Evolutionary conservation across 768 basidiomycete genomes (phyloP).

Genomic region (Mycena albidolilacea): DNA sequence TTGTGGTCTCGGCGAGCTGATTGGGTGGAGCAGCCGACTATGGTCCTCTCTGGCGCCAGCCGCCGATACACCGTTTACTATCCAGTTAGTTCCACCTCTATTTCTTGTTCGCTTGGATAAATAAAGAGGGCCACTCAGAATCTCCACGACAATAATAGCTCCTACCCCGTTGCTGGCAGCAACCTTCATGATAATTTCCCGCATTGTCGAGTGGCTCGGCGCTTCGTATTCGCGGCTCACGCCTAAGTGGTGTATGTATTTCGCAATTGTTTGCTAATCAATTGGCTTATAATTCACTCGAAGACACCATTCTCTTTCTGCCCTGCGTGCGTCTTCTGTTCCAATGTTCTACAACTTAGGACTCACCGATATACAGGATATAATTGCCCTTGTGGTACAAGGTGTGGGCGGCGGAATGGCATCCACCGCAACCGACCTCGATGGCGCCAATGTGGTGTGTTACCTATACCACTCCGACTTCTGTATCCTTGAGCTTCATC

Average conservation of each 20-base stretch:
- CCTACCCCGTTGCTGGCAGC: conserved; percentile 73
- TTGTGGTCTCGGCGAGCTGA: conserved; percentile 63
- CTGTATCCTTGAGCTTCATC: no score
- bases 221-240: conserved; percentile 63
- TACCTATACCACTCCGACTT: no score
- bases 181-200: conserved; percentile 67
- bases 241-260: conserved; percentile 55
- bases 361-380: no score
- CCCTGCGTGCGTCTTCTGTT: conserved; percentile 47
- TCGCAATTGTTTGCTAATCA: conserved; percentile 20
- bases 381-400: no score
- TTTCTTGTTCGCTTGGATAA: conserved; percentile 1
- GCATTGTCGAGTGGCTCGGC: conserved; percentile 60
- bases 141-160: conserved; percentile 62
- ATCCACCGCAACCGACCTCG: no score
- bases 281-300: conserved; percentile 18
- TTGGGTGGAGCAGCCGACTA: conserved; percentile 67
- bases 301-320: conserved; percentile 57
- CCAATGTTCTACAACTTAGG: no score
- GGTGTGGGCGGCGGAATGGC: no score
- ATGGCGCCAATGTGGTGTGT: no score
- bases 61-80: conserved; percentile 50
- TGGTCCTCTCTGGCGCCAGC: conserved; percentile 60
- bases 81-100: conserved; percentile 51
- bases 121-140: conserved; percentile 45